Base-by-base conservation (phyloP, 208 protist species). In the Balamuthia mandrillaris region DNA sequence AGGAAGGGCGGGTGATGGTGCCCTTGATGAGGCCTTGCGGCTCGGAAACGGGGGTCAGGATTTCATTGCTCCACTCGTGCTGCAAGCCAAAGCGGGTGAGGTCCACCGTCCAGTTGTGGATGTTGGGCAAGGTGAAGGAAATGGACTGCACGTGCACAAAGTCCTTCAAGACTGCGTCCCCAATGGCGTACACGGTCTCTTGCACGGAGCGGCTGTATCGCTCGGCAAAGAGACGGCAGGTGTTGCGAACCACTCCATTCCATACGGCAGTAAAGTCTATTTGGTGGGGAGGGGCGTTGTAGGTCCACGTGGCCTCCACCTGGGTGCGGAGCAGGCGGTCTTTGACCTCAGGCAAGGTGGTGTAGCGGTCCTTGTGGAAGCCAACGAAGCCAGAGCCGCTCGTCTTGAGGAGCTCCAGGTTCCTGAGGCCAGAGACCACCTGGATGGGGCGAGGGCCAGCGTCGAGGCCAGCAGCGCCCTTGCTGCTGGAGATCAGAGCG, bases 301-400 rank as follows among this genome's bases (percentile, higher is more conserved):
- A 88, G 4, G 58, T 75, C 51, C 81, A 90, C 10, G 52, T 39
- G 21, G 52, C 42, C 41, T 35, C 72, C 0, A 91, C 77, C 29
- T 61, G 37, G 2, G 87, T 91, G 4, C 58, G 60, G 56, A 91
- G 91, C 1, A 91, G 41, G 56, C 87, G 51, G 39, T 91, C 89
- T 33, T 42, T 87, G 9, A 85, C 88, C 29, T 91, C 88, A 29
- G 33, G 33, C 14, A 91, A 68, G 12, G 89, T 91, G 3, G 88
- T 91, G 45, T 90, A 91, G 68, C 86, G 10, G 31, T 87, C 65
- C 12, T 61, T 24, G 18, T 60, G 29, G 79, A 88, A 91, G 21
- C 81, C 81, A 60, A 87, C 88, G 37, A 91, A 91, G n/a, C 87
- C 89, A n/a, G 84, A 88, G 49, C 81, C 61, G 18, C 87, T 91